Evolutionary conservation across 768 basidiomycete genomes (phyloP).

Genomic region (Leccinum variicolor): DNA sequence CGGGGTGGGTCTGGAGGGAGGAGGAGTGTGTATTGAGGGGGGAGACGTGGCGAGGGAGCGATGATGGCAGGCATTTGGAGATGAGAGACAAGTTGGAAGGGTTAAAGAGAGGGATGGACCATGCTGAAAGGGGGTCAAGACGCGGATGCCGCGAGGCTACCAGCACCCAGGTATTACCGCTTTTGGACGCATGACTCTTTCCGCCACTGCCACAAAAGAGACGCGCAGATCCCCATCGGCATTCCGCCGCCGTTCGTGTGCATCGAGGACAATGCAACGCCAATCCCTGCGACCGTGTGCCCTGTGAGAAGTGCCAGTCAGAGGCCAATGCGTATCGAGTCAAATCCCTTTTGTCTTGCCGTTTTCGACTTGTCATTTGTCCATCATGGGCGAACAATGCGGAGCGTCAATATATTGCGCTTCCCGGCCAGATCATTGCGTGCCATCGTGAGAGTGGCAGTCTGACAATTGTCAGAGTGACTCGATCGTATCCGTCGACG

Average conservation of each 20-base stretch:
- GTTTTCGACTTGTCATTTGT: background rate
- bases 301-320: background rate
- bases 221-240: background rate
- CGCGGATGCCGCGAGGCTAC: constrained; percentile 25
- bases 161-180: constrained; percentile 13
- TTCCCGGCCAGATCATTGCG: background rate
- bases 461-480: background rate
- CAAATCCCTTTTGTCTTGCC: background rate
- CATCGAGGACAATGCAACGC: background rate
- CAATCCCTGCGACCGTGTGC: background rate
- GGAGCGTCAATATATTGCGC: constrained; percentile 11
- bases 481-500: background rate
- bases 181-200: constrained; percentile 24
- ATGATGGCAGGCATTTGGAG: constrained; percentile 40
- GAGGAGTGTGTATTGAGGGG: constrained; percentile 17
- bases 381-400: constrained; percentile 23
- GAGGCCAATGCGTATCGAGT: background rate
- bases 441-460: background rate
- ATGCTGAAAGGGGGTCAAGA: constrained; percentile 25
- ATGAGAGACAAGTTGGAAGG: constrained; percentile 30
- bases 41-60: constrained; percentile 37
- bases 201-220: background rate
- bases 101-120: constrained; percentile 27
- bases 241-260: background rate
- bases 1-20: constrained; percentile 2